Base-by-base conservation (phyloP, 2,329 filamentous ascomycete genomes). In the Penicillium hordei region DNA sequence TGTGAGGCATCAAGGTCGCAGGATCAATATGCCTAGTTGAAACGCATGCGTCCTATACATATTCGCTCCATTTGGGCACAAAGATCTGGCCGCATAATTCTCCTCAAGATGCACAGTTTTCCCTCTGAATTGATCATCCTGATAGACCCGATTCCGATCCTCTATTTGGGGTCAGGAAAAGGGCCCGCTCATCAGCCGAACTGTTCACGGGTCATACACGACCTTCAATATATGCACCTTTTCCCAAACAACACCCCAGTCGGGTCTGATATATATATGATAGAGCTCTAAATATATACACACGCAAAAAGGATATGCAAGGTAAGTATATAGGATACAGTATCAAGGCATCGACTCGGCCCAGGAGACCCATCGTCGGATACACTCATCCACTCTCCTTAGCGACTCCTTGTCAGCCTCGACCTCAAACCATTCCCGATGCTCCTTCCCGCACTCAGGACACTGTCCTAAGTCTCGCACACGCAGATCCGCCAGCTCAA, bases 341-440 rank as follows among this genome's bases (percentile, higher is more conserved):
- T 8, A 5, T 46, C 31, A 52, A 36, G 29, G 2, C n/a, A 48
- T 48, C 6, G 62, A 63, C 46, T 74, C 74, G 90, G 89, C 90
- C 91, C 93, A 97, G 12, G 84, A 84, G 9, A 93, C 87, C 94
- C 94, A 99, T 63, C 91, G 79, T 69, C 87, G 85, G 40, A 96
- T 87, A 58, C 92, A 85, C 63, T 89, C 86, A 75, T 90, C 87
- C 10, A 90, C 84, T 27, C 70, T 81, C 59, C 82, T 84, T 3
- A 97, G 82, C 0, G 88, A 90, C 29, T 87, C 82, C 62, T 87
- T 83, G 23, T 80, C 87, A 0, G 90, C 90, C 60, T 90, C 86
- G 1, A 97, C 87, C 76, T 95, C 90, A 72, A 99, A 99, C 93
- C 93, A 99, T 77, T 99, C 94, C 52, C 88, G 81, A 74, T 99